Evolutionary conservation across 495 filamentous ascomycete genomes (phyloP).

Genomic region (Aspergillus ostianus): DNA sequence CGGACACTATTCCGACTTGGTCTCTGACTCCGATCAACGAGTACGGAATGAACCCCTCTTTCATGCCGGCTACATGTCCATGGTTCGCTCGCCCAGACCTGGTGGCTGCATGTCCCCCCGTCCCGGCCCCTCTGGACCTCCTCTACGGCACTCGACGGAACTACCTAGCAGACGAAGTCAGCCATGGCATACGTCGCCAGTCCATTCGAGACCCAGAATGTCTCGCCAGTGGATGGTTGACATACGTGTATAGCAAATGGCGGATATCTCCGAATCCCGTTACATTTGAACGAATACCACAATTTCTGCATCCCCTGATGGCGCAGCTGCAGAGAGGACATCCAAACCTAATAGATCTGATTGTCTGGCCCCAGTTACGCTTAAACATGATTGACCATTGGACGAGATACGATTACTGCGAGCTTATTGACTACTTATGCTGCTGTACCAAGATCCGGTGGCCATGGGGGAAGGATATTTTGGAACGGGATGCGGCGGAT

Average conservation of each 20-base stretch:
- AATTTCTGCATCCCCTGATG: conserved; percentile 10
- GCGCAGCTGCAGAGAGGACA: conserved; percentile 13
- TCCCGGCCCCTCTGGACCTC: conserved; percentile 19
- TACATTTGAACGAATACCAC: conserved; percentile 7
- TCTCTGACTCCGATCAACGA: conserved; percentile 10
- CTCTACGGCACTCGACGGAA: conserved; percentile 20
- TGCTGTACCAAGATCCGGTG: conserved; percentile 18
- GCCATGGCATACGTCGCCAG: conserved; percentile 10
- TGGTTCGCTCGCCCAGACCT: conserved; percentile 10
- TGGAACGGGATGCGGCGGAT: conserved; percentile 16
- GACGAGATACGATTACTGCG: conserved; percentile 4
- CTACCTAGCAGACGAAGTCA: conserved; percentile 14
- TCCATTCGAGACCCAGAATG: conserved; percentile 14
- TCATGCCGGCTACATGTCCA: background rate
- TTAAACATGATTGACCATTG: conserved; percentile 12
- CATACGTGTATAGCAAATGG: conserved; percentile 19
- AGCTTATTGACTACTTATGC: conserved; percentile 7
- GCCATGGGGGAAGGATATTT: conserved; percentile 13
- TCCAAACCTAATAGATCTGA: conserved; percentile 6
- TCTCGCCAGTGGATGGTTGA: conserved; percentile 12
- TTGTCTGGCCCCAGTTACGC: conserved; percentile 18
- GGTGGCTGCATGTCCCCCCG: background rate
- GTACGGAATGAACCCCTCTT: conserved; percentile 5
- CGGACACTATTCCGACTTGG: conserved; percentile 8
- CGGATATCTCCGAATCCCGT: conserved; percentile 7